A percentile compares a stretch with the other conserved stretches of the same genome.
Conservation (phyloP, 1,284 basidiomycete genomes). For the Ganoderma lucidum region DNA sequence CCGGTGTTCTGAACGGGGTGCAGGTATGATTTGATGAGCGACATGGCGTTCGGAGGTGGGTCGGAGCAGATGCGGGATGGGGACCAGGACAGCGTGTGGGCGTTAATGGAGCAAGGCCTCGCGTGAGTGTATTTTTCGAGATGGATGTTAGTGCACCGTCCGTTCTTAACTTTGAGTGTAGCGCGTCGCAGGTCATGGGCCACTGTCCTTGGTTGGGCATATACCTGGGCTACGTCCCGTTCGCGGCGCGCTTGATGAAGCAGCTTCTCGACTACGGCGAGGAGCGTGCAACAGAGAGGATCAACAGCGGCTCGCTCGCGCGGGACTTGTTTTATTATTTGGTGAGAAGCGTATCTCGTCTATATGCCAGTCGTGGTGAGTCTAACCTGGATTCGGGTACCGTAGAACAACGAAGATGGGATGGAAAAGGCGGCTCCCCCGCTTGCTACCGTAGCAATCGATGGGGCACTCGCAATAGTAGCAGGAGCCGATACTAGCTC, state of each 20-base stretch:
- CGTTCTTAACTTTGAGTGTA: not conserved
- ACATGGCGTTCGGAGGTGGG: constrained; percentile 42
- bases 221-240: constrained; percentile 23
- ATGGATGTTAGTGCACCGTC: not conserved
- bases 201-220: constrained; percentile 15
- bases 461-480: constrained; percentile 32
- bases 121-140: constrained; percentile 17
- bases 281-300: constrained; percentile 8
- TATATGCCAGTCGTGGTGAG: not conserved
- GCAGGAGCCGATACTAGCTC: constrained; percentile 45
- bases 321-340: constrained; percentile 33
- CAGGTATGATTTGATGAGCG: constrained; percentile 50
- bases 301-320: constrained; percentile 18
- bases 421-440: constrained; percentile 21
- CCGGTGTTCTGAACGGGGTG: constrained; percentile 4
- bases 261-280: constrained; percentile 11
- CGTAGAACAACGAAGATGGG: constrained; percentile 34
- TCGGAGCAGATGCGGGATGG: constrained; percentile 22
- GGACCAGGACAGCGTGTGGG: constrained; percentile 25
- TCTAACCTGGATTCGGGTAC: not conserved
- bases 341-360: constrained; percentile 13
- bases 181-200: constrained; percentile 9
- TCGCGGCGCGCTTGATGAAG: constrained; percentile 15
- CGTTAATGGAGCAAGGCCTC: constrained; percentile 21
- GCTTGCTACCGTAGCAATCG: constrained; percentile 18